Evolutionary conservation across 495 filamentous ascomycete species (phyloP).

Genomic region (Penicillium maclennaniae): DNA sequence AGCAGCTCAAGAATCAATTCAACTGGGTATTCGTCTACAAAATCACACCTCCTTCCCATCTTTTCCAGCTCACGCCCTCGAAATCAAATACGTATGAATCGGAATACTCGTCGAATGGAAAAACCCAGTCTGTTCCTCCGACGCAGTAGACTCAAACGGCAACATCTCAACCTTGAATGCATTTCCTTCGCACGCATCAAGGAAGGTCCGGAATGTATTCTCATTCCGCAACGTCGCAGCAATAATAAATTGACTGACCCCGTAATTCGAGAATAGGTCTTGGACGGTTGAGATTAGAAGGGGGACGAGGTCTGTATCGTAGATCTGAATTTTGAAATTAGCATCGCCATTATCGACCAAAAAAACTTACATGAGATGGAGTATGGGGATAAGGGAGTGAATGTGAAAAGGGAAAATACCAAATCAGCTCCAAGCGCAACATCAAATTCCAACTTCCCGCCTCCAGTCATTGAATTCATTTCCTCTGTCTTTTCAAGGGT

Average conservation of each 20-base stretch:
- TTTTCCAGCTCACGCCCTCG: not conserved
- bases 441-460: slow-evolving; percentile 31
- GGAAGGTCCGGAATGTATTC: slow-evolving; percentile 57
- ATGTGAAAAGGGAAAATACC: slow-evolving; percentile 28
- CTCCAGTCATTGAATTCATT: slow-evolving; percentile 2
- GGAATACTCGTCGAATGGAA: slow-evolving; percentile 53
- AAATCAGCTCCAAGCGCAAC: slow-evolving; percentile 50
- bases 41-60: slow-evolving; percentile 6
- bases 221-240: slow-evolving; percentile 60
- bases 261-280: slow-evolving; percentile 50
- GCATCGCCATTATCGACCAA: not conserved
- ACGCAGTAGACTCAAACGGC: slow-evolving; percentile 37
- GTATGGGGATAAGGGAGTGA: too few species aligned
- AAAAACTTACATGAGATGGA: too few species aligned
- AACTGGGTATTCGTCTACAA: slow-evolving; percentile 1
- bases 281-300: slow-evolving; percentile 53
- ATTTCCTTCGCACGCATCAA: slow-evolving; percentile 53
- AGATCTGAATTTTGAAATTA: slow-evolving; percentile 46
- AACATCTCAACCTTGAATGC: slow-evolving; percentile 42
- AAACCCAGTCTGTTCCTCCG: slow-evolving; percentile 52
- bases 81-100: slow-evolving; percentile 43
- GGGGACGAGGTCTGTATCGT: slow-evolving; percentile 57
- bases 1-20: not conserved
- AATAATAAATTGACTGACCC: slow-evolving; percentile 49
- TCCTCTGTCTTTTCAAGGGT: slow-evolving; percentile 16